Evolutionary conservation across 176 grass and related monocot genomes (phyloP).

Genomic region (Raddia distichophylla): DNA sequence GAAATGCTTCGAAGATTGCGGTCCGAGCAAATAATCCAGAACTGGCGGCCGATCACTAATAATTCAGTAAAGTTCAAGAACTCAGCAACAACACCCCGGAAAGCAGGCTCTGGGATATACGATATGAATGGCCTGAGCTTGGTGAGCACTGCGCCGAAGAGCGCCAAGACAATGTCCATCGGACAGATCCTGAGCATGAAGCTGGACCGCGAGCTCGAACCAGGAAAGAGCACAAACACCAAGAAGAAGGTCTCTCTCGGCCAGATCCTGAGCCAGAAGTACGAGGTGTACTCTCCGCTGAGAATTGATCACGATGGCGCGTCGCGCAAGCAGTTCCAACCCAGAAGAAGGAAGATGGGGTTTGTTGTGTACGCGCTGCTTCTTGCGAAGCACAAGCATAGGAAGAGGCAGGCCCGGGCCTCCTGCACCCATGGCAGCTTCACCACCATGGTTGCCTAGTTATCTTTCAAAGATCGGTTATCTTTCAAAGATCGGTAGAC

Average conservation of each 20-base stretch:
- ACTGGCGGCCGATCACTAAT: slow-evolving; percentile 43
- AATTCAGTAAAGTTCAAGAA: slow-evolving; percentile 73
- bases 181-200: slow-evolving; percentile 98
- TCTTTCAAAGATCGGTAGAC: not conserved
- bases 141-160: slow-evolving; percentile 47
- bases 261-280: slow-evolving; percentile 86
- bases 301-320: slow-evolving; percentile 54
- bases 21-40: slow-evolving; percentile 58
- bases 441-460: slow-evolving; percentile 44
- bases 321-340: slow-evolving; percentile 50
- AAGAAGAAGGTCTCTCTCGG: slow-evolving; percentile 71
- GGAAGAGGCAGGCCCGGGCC: slow-evolving; percentile 47
- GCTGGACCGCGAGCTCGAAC: slow-evolving; percentile 56
- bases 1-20: slow-evolving; percentile 59
- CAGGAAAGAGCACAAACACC: slow-evolving; percentile 16
- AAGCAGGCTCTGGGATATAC: slow-evolving; percentile 47
- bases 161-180: slow-evolving; percentile 62
- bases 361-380: slow-evolving; percentile 68
- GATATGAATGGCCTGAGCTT: slow-evolving; percentile 90
- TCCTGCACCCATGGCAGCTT: slow-evolving; percentile 37
- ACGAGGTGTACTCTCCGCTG: slow-evolving; percentile 59
- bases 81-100: slow-evolving; percentile 28
- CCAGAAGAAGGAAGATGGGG: slow-evolving; percentile 67
- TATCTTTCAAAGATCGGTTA: not conserved
- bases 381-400: slow-evolving; percentile 59